Evolutionary conservation across 345 rosid genomes (phyloP), one percentile per base, ranked within the genome.

Genomic region (Murraya koenigii): DNA sequence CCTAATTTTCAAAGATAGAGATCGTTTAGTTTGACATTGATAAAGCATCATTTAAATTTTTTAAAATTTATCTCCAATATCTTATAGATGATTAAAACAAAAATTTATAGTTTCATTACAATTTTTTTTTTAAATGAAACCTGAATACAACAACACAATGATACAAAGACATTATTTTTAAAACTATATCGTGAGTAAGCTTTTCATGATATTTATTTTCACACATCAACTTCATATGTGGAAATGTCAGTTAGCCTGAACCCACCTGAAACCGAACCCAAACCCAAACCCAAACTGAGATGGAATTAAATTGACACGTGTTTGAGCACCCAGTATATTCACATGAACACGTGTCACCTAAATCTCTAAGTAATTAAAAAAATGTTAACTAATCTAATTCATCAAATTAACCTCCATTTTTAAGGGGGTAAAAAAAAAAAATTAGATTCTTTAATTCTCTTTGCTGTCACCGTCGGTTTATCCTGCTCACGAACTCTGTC

Each of bases 21-120:
- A 0, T 35, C 38, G 7, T 35, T 7, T 7, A 35, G 6, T 35
- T 35, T 35, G 38, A 35, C 38, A 7, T 0, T 35, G 7, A 36
- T 8, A 36, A 36, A 36, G 7, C 4, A 36, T 36, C 39, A n/a
- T n/a, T n/a, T n/a, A n/a, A n/a, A n/a, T n/a, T n/a, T n/a, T n/a
- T n/a, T n/a, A n/a, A n/a, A n/a, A n/a, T n/a, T n/a, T n/a, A 8
- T 0, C 0, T 39, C 13, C 0, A 1, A 39, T 39, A 8, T 2
- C 0, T 39, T 39, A 39, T 9, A 39, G 13, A 39, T 39, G 2
- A 39, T 39, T 39, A 39, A 39, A 39, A 39, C 8, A 9, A 39
- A n/a, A n/a, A n/a, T n/a, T 8, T 1, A 39, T 32, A 32, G 33
- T 32, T 32, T 39, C 44, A 39, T 39, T 41, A 10, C 10, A 41